phyloP scores from a whole-genome alignment of 139 green algal species.

The Medakamo hakoo region DNA sequence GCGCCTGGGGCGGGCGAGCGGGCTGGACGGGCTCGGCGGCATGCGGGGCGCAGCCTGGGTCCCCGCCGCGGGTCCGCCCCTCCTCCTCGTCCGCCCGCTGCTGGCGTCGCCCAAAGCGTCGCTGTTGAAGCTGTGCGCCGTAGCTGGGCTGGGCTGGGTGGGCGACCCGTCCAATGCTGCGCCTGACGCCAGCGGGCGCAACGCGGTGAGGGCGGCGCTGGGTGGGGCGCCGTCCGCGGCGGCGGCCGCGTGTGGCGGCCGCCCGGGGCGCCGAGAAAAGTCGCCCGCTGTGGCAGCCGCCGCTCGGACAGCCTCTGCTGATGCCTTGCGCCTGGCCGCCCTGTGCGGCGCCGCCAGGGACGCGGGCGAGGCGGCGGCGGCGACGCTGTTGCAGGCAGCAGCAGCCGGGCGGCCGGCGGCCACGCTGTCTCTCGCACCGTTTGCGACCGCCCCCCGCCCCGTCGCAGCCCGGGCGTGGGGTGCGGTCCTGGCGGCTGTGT shows the following conservation, averaged over 20 bases:
- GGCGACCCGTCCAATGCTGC: conserved; percentile 12
- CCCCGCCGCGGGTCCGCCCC: background rate
- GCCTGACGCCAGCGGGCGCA: conserved; percentile 4
- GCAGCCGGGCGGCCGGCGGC: too few species aligned
- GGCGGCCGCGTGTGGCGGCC: background rate
- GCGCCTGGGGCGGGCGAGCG: conserved; percentile 25
- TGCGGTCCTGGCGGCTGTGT: too few species aligned
- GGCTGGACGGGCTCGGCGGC: conserved; percentile 26
- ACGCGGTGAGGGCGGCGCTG: conserved; percentile 7
- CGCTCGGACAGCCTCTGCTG: background rate
- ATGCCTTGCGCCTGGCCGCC: background rate
- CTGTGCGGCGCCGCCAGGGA: background rate
- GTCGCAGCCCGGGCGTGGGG: too few species aligned
- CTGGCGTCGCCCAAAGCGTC: conserved; percentile 18
- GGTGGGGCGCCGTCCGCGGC: background rate
- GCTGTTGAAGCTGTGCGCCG: conserved; percentile 17
- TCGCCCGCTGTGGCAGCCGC: background rate
- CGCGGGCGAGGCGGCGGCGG: background rate
- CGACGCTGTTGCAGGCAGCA: too few species aligned
- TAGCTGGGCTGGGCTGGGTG: conserved; percentile 4
- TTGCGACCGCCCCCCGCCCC: too few species aligned
- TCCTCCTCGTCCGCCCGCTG: conserved; percentile 17
- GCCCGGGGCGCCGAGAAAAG: background rate
- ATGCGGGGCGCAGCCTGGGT: conserved; percentile 9
- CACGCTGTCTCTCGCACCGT: background rate